phyloP scores from a whole-genome alignment of 306 rosid species.

The Glycine tomentella region DNA sequence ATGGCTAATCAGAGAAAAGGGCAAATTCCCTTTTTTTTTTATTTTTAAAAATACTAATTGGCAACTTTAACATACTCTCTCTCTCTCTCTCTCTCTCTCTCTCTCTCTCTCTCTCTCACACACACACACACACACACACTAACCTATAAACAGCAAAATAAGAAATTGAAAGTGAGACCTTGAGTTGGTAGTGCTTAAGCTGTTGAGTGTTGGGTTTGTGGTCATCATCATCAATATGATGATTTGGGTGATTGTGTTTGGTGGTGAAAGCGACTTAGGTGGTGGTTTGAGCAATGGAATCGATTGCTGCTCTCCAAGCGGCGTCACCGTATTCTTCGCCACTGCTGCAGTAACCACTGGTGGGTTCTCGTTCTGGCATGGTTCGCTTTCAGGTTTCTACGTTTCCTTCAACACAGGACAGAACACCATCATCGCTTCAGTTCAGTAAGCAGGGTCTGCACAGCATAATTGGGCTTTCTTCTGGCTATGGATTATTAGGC shows the following conservation, averaged over 20 bases:
- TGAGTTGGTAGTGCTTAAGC: constrained; percentile 82
- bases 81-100: too few relatives aligned
- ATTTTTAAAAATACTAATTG: neutral
- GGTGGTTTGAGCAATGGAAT: constrained; percentile 65
- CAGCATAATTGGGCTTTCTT: constrained; percentile 33
- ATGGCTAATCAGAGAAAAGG: constrained; percentile 4
- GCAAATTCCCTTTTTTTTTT: neutral
- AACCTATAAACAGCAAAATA: constrained; percentile 2
- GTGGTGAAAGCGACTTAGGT: constrained; percentile 54
- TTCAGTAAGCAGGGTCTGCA: neutral
- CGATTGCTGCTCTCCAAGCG: constrained; percentile 78
- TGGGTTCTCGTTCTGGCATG: constrained; percentile 51
- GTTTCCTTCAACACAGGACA: constrained; percentile 5
- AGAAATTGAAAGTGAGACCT: constrained; percentile 55
- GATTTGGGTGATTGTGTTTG: neutral
- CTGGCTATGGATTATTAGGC: constrained; percentile 29
- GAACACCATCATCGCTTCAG: neutral
- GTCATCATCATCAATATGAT: neutral
- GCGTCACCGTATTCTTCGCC: constrained; percentile 91
- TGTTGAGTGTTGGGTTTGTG: constrained; percentile 53
- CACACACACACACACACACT: too few relatives aligned
- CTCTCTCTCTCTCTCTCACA: too few relatives aligned
- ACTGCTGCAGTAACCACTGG: constrained; percentile 52
- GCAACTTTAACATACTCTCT: neutral
- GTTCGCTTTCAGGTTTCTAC: constrained; percentile 14